Base-by-base conservation (phyloP, 2,329 filamentous ascomycete species). In the Phaeosphaeriaceae sp. region DNA sequence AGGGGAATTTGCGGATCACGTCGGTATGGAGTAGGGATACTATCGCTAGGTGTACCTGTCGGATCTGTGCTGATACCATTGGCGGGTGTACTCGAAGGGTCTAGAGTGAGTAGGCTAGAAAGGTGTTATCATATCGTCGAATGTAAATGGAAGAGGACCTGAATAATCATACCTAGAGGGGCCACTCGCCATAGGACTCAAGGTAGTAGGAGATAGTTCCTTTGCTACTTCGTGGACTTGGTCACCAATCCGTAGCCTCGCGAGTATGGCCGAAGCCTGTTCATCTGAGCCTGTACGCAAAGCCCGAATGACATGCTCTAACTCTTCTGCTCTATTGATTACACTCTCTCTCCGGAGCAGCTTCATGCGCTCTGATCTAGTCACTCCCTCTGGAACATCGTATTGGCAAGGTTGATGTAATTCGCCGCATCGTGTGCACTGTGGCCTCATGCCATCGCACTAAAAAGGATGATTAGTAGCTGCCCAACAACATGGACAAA, bases 291-390 rank as follows among this genome's bases (percentile, higher is more conserved):
- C 52, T 4, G 62, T 59, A 23, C 60, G 56, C 6, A 65, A 42
- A 7, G 46, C 55, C 5, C 36, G 52, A 26, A 65, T 41, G 20
- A 65, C 56, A 26, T 59, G 62, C 43, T 62, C 61, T 43, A 64
- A 37, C 35, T 61, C 60, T 21, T 62, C 60, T 15, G 56, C 48
- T 42, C 45, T 58, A 20, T 49, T 48, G 5, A 56, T 55, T 50
- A 60, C 43, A 18, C 48, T 56, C 23, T 63, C 62, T 32, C 52
- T 50, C 43, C 61, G 64, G 35, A 62, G 46, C 11, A 63, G 41
- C 36, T 61, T 65, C 62, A 65, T 63, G 12, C 62, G 58, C 42
- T 64, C 60, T 8, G 60, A 58, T 39, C 62, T 52, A 13, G 60
- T 61, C 6, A 65, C 60, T 11, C 62, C 62, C 42, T 62, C 60